Evolutionary conservation across 2,329 filamentous ascomycete species (phyloP).

Genomic region (Scopulariopsis brevicaulis): DNA sequence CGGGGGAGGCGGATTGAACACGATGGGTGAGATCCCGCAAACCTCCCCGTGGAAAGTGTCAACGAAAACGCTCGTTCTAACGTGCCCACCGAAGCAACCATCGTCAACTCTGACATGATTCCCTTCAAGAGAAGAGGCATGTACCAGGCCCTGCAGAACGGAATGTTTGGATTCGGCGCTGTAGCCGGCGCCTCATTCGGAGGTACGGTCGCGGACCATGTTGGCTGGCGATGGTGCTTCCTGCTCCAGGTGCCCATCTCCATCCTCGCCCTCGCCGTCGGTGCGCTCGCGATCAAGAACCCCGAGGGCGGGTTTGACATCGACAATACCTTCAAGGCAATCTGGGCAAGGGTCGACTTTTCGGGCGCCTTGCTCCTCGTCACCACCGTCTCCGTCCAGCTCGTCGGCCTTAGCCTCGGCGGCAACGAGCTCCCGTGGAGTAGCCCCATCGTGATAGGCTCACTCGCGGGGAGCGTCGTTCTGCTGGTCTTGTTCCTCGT

Average conservation of each 20-base stretch:
- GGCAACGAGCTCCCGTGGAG: conserved; percentile 44
- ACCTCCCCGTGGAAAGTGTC: neutral
- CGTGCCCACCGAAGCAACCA: conserved; percentile 17
- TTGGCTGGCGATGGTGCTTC: conserved; percentile 62
- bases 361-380: conserved; percentile 45
- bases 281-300: conserved; percentile 33
- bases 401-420: conserved; percentile 42
- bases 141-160: conserved; percentile 52
- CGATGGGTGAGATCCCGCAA: conserved; percentile 49
- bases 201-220: conserved; percentile 48
- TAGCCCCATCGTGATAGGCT: conserved; percentile 31
- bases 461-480: conserved; percentile 27
- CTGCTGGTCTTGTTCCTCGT: conserved; percentile 28
- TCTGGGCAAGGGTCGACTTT: conserved; percentile 33
- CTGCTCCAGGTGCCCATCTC: conserved; percentile 51
- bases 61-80: conserved; percentile 5
- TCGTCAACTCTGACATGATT: conserved; percentile 55
- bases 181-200: conserved; percentile 43
- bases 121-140: conserved; percentile 41
- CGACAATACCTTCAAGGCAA: neutral
- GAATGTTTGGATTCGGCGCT: conserved; percentile 48
- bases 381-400: conserved; percentile 43
- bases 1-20: conserved; percentile 57
- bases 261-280: conserved; percentile 38
- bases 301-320: neutral